Base-by-base conservation (phyloP, 1,139 yeast genomes). In the Suhomyces atakaporum region DNA sequence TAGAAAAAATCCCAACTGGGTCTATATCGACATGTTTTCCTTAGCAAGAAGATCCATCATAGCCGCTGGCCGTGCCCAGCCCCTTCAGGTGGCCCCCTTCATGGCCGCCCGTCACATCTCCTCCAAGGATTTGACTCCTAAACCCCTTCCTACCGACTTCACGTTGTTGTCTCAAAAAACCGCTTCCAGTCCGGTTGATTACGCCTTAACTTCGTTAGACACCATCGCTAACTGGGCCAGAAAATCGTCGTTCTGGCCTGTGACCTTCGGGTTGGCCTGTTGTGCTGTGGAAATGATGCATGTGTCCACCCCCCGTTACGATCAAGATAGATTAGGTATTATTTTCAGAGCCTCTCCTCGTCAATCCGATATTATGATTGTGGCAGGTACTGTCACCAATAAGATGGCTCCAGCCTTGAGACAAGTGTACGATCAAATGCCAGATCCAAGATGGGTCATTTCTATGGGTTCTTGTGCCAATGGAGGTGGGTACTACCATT, bases 231-330 rank as follows among this genome's bases (percentile, higher is more conserved):
- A 84, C 68, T 87, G 96, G 96, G 95, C 94, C 2, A 79, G 96
- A 63, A 89, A 85, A 59, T 87, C 95, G 21, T 84, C 94, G 4
- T 86, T 87, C 63, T 87, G 96, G 96, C 96, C 96, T 10, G 94
- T 86, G 36, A 87, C 96, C 32, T 87, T 87, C 63, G 96, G 95
- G 27, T 72, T 86, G 56, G 95, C 95, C 7, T 86, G 95, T 67
- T 86, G 95, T 70, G 95, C 95, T 44, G 95, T 87, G 31, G 96
- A 87, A 66, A 87, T 87, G 96, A 87, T 87, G 96, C 96, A 87
- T 65, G 87, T 84, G 29, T 87, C 95, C 19, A 81, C 95, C 42
- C 95, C 96, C 45, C 75, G 96, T 62, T 87, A 87, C 66, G 96
- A 87, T 69, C 95, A 87, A 69, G 96, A 87, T 71, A 80, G 96